Percentiles rank a stretch among this genome's conserved stretches.
These are phyloP conservation scores for Calocera cornea DNA, from an alignment of 768 basidiomycete genomes.

Conservation along the genomic window DNA sequence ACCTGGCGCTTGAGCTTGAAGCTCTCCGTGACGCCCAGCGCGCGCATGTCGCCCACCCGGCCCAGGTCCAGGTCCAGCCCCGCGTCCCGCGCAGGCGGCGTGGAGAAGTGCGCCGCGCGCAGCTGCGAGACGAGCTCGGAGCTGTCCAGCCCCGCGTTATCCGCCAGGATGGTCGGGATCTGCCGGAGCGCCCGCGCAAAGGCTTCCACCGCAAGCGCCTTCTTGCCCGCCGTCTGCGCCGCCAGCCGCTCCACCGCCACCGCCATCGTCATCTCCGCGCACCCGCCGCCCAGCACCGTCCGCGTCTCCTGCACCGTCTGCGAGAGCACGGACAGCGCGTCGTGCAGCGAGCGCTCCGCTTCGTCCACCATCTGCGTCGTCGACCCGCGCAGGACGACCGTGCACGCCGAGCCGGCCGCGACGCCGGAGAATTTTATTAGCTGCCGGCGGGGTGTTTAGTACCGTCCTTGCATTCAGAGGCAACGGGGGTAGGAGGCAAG, in stretches of 20 bases:
- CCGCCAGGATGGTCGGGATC: constrained; percentile 91
- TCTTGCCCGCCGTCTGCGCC: constrained; percentile 77
- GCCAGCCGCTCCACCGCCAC: constrained; percentile 85
- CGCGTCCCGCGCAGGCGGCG: constrained; percentile 48
- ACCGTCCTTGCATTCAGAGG: too few relatives aligned
- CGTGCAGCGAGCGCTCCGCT: constrained; percentile 93
- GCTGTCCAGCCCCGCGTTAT: constrained; percentile 97
- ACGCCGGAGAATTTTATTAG: constrained; percentile 99
- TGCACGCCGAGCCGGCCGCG: constrained; percentile 93
- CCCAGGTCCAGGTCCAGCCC: constrained; percentile 90
- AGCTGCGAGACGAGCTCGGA: constrained; percentile 82
- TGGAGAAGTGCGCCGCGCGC: constrained; percentile 88
- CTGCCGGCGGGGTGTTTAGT: constrained; percentile 34
- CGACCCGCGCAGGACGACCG: constrained; percentile 91
- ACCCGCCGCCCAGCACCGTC: constrained; percentile 87
- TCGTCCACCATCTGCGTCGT: constrained; percentile 99
- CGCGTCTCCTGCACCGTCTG: constrained; percentile 97
- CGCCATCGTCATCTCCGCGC: constrained; percentile 96
- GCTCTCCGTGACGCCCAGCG: constrained; percentile 85
- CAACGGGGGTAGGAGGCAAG: too few relatives aligned
- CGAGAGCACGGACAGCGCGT: constrained; percentile 91
- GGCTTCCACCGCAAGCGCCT: constrained; percentile 87
- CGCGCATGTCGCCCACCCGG: constrained; percentile 71
- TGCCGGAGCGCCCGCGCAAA: constrained; percentile 76
- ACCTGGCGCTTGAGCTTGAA: constrained; percentile 97